Base-by-base conservation (phyloP, 371 early-diverging fungal genomes). In the Zychaea mexicana region DNA sequence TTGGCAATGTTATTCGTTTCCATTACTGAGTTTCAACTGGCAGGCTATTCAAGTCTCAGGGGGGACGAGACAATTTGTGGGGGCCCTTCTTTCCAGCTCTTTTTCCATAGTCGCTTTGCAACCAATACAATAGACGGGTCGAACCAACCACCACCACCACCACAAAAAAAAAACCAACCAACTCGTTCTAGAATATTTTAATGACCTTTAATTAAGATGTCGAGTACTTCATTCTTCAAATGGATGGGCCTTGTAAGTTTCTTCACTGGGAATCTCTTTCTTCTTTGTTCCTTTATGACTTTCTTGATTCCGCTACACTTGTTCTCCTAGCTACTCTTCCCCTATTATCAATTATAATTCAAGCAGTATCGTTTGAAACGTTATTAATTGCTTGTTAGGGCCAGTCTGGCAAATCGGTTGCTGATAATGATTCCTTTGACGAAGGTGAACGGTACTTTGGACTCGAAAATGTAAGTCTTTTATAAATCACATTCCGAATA, bases 391-490 rank as follows among this genome's bases (percentile, higher is more conserved):
- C 24, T 15, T 7, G 19, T 10, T 65, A 83, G 82, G 82, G 78
- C 22, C 74, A 76, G 60, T 66, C 79, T 21, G 79, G 74, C 26
- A 84, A 83, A 57, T 52, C 79, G 5, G 49, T 74, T 1, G 66
- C 60, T 28, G 77, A 73, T 13, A 76, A 75, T 54, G 65, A 72
- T 28, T 66, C 64, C 45, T 33, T 67, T 31, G 79, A 77, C 62
- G 82, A 85, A 65, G 85, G 83, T 31, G 94, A 93, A 63, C 79
- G 92, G 10, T 92, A 87, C 76, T 92, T 89, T 71, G 97, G 97
- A 6, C 75, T 97, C 21, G 94, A 95, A 74, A 97, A 97, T 82
- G 96, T 95, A 86, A 84, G 86, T 57, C 27, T 47, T 28, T 26
- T 52, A n/a, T n/a, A n/a, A n/a, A 4, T 22, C 52, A 39, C 55